Evolutionary conservation across 164 flowering plant species (phyloP).

Genomic region (Umbellularia californica): DNA sequence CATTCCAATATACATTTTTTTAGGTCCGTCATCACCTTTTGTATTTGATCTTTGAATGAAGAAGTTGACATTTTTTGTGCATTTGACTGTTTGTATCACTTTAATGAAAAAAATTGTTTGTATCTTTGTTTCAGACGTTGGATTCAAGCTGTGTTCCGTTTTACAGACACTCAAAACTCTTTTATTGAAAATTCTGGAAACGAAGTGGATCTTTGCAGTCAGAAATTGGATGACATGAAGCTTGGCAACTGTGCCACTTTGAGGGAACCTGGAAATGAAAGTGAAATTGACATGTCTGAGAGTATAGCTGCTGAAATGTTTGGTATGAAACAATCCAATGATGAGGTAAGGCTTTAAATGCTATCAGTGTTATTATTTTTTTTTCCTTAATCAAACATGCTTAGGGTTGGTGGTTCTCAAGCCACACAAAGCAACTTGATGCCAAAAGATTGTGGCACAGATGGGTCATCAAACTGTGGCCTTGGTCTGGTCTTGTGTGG

Average conservation of each 20-base stretch:
- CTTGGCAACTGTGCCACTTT: slow-evolving; percentile 12
- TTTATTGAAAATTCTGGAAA: slow-evolving; percentile 15
- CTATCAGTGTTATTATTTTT: not conserved
- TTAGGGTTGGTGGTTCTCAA: too few relatives aligned
- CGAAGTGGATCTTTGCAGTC: slow-evolving; percentile 11
- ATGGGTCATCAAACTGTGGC: too few relatives aligned
- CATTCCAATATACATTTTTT: not conserved
- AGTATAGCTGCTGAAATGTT: slow-evolving; percentile 79
- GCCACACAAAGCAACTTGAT: too few relatives aligned
- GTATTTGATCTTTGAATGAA: too few relatives aligned
- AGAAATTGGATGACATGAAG: slow-evolving; percentile 15
- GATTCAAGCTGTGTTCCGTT: slow-evolving; percentile 79
- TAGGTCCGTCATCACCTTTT: too few relatives aligned
- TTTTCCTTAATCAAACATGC: too few relatives aligned
- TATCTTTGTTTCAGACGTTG: slow-evolving; percentile 60
- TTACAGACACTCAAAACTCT: slow-evolving; percentile 14
- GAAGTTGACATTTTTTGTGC: not conserved
- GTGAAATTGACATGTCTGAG: slow-evolving; percentile 72
- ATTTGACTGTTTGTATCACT: too few relatives aligned
- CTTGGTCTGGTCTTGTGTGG: too few relatives aligned
- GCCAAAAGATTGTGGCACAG: too few relatives aligned
- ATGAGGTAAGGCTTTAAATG: slow-evolving; percentile 51
- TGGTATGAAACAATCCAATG: slow-evolving; percentile 43
- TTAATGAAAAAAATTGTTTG: too few relatives aligned
- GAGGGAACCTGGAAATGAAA: slow-evolving; percentile 18